Evolutionary conservation across 2,329 filamentous ascomycete genomes (phyloP).

Genomic region (Penicillium janthinellum): DNA sequence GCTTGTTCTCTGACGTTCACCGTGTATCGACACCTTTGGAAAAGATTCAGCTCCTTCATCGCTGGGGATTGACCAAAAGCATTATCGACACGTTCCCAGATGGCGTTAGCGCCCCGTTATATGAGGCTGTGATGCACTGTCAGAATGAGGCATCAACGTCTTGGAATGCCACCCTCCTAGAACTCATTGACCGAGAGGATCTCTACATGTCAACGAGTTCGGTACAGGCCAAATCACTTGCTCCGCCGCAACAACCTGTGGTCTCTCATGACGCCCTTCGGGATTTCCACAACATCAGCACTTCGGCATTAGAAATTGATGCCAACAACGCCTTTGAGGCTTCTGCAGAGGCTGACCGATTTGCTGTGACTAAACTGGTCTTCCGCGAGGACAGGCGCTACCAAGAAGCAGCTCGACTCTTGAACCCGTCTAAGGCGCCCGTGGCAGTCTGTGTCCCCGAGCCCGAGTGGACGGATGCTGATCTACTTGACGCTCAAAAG

Average conservation of each 20-base stretch:
- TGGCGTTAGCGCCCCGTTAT: conserved; percentile 75
- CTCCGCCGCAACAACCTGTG: conserved; percentile 38
- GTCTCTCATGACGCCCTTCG: conserved; percentile 67
- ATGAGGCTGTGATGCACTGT: conserved; percentile 81
- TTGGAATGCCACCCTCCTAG: conserved; percentile 72
- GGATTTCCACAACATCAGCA: conserved; percentile 78
- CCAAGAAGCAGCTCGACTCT: conserved; percentile 77
- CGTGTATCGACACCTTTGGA: conserved; percentile 56
- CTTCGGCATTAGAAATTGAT: conserved; percentile 51
- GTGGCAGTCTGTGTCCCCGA: conserved; percentile 75
- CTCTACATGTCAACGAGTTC: conserved; percentile 67
- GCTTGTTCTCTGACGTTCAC: conserved; percentile 63
- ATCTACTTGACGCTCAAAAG: conserved; percentile 90
- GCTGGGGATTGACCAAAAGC: conserved; percentile 63
- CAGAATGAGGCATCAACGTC: conserved; percentile 77
- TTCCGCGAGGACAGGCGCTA: conserved; percentile 91
- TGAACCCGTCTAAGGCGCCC: conserved; percentile 83
- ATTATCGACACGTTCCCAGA: conserved; percentile 84
- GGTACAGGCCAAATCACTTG: conserved; percentile 42
- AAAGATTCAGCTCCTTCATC: conserved; percentile 73
- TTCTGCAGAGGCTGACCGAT: conserved; percentile 78
- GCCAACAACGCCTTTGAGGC: conserved; percentile 67
- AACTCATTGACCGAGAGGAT: conserved; percentile 79
- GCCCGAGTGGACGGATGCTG: conserved; percentile 78
- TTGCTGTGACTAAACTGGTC: conserved; percentile 79